Percentiles rank a stretch among this genome's conserved stretches.
phyloP scores from a whole-genome alignment of 805 yeast species.

The Candida pini region DNA sequence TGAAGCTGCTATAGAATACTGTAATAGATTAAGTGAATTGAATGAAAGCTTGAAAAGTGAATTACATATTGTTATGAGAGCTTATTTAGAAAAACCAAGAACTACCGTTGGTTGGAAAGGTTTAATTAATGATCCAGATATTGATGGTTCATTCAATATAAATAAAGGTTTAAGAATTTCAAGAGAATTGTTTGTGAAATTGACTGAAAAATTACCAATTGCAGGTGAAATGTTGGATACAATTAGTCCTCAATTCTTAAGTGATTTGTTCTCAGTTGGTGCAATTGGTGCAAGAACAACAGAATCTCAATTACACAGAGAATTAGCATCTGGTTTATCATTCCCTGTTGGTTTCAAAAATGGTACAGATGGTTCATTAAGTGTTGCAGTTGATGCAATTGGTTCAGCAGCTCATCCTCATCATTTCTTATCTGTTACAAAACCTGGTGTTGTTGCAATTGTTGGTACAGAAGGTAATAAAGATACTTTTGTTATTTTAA shows the following conservation, averaged over 20 bases:
- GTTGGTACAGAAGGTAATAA: conserved; percentile 94
- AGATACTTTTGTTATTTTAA: conserved; percentile 85
- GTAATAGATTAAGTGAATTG: conserved; percentile 53
- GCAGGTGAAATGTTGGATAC: conserved; percentile 98
- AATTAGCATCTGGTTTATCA: conserved; percentile 94
- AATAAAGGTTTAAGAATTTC: conserved; percentile 91
- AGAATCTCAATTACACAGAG: conserved; percentile 96
- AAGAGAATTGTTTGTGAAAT: conserved; percentile 76
- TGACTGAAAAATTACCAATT: conserved; percentile 83
- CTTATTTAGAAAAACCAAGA: conserved; percentile 95
- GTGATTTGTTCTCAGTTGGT: conserved; percentile 88
- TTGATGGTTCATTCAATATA: conserved; percentile 86
- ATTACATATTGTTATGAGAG: conserved; percentile 89
- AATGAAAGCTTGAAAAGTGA: conserved; percentile 65
- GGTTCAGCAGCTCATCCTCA: conserved; percentile 88
- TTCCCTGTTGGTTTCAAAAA: conserved; percentile 99
- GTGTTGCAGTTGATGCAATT: conserved; percentile 91
- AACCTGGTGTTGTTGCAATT: conserved; percentile 95
- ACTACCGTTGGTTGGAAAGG: conserved; percentile 99
- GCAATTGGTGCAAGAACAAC: conserved; percentile 99
- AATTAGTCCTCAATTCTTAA: conserved; percentile 91
- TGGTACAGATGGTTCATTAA: conserved; percentile 94
- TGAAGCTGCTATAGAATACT: conserved; percentile 85
- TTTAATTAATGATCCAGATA: conserved; percentile 93
- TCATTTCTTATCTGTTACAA: conserved; percentile 96